Evolutionary conservation across 2,329 filamentous ascomycete species (phyloP), one percentile per base, ranked within the genome.

Genomic region (Didymella pomorum): DNA sequence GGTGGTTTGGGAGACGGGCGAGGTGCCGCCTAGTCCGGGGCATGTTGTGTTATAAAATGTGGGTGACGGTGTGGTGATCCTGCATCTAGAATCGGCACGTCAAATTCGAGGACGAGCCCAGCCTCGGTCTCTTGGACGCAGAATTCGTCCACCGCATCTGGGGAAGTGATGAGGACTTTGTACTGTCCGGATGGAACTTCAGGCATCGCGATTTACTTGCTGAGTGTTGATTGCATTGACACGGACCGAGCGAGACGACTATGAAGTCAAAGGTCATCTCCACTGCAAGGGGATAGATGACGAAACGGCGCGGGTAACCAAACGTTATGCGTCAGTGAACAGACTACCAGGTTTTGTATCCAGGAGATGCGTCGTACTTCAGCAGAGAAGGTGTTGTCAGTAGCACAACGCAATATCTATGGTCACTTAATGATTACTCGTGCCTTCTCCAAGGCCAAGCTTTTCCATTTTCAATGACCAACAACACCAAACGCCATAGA

Each of bases 21-120:
- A 78, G n/a, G 75, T 82, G 20, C 83, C 83, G 9, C 83, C 82
- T 3, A 84, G 82, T 50, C 81, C 81, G 1, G 81, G 79, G 23
- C 75, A 42, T 23, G 20, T 52, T 4, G n/a, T 35, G 28, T n/a
- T 52, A 31, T 52, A 26, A 28, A 14, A 4, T n/a, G n/a, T 18
- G 5, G 28, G 28, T n/a, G n/a, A n/a, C n/a, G n/a, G n/a, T n/a
- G n/a, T n/a, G n/a, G n/a, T n/a, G n/a, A n/a, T 11, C 18, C 1
- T 52, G 49, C 39, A 52, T 52, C 1, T 2, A 35, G 20, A 1
- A 14, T 3, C 25, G 28, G 20, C 49, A 52, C 20, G 8, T 44
- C 7, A 11, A 20, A 0, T 52, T 35, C 20, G 4, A n/a, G 18
- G 20, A 52, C 7, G 49, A 52, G 12, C 49, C 49, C 2, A 35